These are phyloP conservation scores for Musa itinerans DNA, from an alignment of 176 grass and related monocot species.

Conservation along the genomic window DNA sequence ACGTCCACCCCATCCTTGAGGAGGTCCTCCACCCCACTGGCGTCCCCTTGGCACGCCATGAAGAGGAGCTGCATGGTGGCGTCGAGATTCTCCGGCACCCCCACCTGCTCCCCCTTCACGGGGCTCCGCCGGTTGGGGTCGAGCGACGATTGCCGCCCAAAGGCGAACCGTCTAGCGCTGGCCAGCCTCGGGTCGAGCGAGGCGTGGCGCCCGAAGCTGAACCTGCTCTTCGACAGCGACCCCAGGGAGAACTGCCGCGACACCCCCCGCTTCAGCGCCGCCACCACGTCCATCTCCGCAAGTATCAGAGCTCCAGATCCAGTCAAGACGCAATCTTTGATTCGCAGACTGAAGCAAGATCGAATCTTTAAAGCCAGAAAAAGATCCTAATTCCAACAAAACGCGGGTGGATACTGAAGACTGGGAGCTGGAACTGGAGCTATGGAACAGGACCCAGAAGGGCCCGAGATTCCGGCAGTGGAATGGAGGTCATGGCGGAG, in stretches of 20 bases:
- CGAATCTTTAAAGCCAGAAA: not conserved
- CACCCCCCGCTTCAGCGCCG: slow-evolving; percentile 59
- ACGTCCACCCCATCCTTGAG: slow-evolving; percentile 66
- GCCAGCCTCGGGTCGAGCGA: slow-evolving; percentile 9
- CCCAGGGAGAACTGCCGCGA: slow-evolving; percentile 69
- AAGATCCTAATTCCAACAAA: not conserved
- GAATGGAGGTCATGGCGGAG: not conserved
- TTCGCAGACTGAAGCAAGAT: not conserved
- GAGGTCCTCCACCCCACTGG: slow-evolving; percentile 60
- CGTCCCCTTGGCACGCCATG: slow-evolving; percentile 70
- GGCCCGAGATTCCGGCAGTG: not conserved
- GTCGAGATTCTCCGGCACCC: slow-evolving; percentile 87
- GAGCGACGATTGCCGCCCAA: slow-evolving; percentile 84
- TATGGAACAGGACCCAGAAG: not conserved
- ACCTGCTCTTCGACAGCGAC: slow-evolving; percentile 40
- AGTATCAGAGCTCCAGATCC: not conserved
- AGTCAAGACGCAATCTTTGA: not conserved
- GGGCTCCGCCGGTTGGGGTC: slow-evolving; percentile 52
- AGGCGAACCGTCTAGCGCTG: slow-evolving; percentile 43
- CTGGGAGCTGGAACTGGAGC: not conserved
- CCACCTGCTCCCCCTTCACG: slow-evolving; percentile 14
- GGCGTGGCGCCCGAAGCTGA: slow-evolving; percentile 24
- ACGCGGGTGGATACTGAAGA: not conserved
- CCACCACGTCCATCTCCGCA: slow-evolving; percentile 48
- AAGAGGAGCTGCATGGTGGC: slow-evolving; percentile 87